A percentile compares a stretch with the other conserved stretches of the same genome.
These are phyloP conservation scores for Sequoiadendron giganteum DNA, from an alignment of 75 land plant genomes.

Conservation along the genomic window DNA sequence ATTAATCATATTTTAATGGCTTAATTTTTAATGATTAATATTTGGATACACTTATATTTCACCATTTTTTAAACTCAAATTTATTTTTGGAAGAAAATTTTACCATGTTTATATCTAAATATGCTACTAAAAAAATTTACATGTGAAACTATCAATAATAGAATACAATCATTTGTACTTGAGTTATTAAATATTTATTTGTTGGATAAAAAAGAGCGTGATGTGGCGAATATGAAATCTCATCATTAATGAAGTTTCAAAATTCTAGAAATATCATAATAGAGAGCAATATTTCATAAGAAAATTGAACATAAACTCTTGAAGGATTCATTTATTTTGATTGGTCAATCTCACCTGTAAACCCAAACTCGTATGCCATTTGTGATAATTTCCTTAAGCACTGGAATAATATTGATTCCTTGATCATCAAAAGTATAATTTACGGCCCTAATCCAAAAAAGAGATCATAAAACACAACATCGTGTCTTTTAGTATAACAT, in stretches of 20 bases:
- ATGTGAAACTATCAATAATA: no score
- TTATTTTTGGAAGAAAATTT: no score
- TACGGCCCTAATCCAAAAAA: slow-evolving; percentile 34
- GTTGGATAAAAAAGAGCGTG: background rate
- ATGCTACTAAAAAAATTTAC: no score
- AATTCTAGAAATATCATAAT: background rate
- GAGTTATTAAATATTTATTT: background rate
- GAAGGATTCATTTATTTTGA: background rate
- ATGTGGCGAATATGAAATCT: background rate
- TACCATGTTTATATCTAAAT: no score
- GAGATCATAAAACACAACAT: background rate
- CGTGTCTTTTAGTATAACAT: background rate
- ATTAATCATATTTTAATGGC: no score
- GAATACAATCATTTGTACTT: no score
- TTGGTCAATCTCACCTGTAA: slow-evolving; percentile 60
- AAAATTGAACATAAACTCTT: background rate
- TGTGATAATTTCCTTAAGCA: slow-evolving; percentile 54
- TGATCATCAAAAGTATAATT: slow-evolving; percentile 56
- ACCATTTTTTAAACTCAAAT: no score
- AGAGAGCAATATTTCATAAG: background rate
- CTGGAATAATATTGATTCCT: slow-evolving; percentile 68
- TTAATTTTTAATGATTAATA: no score
- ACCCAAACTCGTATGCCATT: slow-evolving; percentile 73
- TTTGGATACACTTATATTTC: no score
- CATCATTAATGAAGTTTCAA: background rate